Percentiles rank a stretch among this genome's conserved stretches.
These are phyloP conservation scores for Paramecium pentaurelia DNA, from an alignment of 73 alveolate species.

Conservation along the genomic window DNA sequence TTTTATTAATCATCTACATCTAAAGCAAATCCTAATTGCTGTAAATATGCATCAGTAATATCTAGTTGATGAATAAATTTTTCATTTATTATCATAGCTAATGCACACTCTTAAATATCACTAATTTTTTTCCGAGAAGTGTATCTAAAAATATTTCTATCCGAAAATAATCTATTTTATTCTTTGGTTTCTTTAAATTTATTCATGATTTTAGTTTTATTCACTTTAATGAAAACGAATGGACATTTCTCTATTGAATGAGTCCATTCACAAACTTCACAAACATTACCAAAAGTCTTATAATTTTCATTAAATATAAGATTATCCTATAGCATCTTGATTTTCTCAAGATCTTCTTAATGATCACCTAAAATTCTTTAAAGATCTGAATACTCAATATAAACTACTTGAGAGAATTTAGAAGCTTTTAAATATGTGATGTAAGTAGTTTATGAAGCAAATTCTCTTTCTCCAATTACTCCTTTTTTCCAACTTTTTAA, in stretches of 20 bases:
- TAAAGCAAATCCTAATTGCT: not conserved
- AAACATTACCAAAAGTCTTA: constrained; percentile 29
- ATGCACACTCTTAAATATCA: constrained; percentile 33
- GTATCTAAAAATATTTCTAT: not conserved
- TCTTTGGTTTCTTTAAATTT: not conserved
- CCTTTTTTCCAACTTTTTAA: not conserved
- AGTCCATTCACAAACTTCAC: constrained; percentile 43
- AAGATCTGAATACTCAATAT: not conserved
- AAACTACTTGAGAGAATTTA: not conserved
- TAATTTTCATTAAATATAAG: constrained; percentile 16
- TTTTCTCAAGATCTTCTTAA: constrained; percentile 6
- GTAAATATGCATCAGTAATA: not conserved
- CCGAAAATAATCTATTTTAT: not conserved
- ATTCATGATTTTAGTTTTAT: constrained; percentile 1
- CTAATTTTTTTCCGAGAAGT: not conserved
- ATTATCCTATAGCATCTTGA: constrained; percentile 1
- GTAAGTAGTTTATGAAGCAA: not conserved
- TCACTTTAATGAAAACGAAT: not conserved
- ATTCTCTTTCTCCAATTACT: constrained; percentile 37
- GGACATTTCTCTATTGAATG: constrained; percentile 36
- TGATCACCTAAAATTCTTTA: not conserved
- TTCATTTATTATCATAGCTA: constrained; percentile 21
- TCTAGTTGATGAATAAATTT: not conserved
- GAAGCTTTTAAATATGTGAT: not conserved
- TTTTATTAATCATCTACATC: not conserved